Base-by-base conservation (phyloP, 164 flowering plant species). In the Nymphaea thermarum region DNA sequence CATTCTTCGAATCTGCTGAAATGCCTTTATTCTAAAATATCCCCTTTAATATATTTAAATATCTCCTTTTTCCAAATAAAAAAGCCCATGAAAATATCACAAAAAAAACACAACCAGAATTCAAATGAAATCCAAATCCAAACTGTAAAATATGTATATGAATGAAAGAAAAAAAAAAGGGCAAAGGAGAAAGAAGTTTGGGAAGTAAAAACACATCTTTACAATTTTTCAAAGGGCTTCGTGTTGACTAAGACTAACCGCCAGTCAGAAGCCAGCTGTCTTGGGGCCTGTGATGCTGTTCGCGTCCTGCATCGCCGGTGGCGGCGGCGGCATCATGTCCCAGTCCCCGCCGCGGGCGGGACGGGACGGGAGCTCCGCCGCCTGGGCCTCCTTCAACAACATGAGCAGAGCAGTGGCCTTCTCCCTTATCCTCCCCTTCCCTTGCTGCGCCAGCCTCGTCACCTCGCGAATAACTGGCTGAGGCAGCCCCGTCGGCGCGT, bases 321-420 rank as follows among this genome's bases (percentile, higher is more conserved):
- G 6, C 64, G 36, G 25, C 64, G 36, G 64, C 64, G 7, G 16
- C 64, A 6, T n/a, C 36, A n/a, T 6, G 3, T 6, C 11, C 64
- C n/a, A 6, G 2, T n/a, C 64, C 8, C 64, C 64, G 42, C n/a
- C 64, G 5, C 64, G 15, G 5, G 8, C 5, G 36, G 10, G 11
- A 10, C n/a, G 36, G 64, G 6, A 8, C 1, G 1, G 36, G 36
- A 25, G 12, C 60, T 10, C 60, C 60, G 60, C 60, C 5, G 64
- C 64, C n/a, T 61, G 64, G 6, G 64, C 64, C 64, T 61, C 64
- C 64, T 61, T 61, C 64, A 61, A 10, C 4, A 61, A 10, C 42
- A 1, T 3, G 7, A 61, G 25, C 8, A 61, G 16, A 7, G 64
- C 64, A 8, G 11, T 36, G 42, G 64, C 64, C 64, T 61, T 61